Evolutionary conservation across 176 grass and related monocot species (phyloP), one percentile per base, ranked within the genome.

Genomic region (Otatea glauca): DNA sequence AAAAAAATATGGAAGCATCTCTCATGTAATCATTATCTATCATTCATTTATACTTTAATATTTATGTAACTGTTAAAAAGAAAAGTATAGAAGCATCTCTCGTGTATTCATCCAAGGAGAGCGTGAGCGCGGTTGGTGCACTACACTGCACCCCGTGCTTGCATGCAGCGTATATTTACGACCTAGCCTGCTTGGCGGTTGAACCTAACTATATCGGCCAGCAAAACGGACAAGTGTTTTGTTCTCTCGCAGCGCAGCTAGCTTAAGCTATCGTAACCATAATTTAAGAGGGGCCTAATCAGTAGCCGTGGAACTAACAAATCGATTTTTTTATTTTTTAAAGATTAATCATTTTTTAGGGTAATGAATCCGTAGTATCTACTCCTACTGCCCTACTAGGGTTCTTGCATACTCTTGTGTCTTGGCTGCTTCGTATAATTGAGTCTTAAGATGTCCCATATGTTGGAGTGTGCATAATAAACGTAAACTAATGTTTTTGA

Each of bases 351-450:
- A 20, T 12, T 20, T 0, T 9, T 47, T 27, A 55, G 75, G 47
- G 58, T 32, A 29, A 78, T 48, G 41, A 65, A 23, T 43, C 42
- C 42, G 8, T 14, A 49, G 12, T 49, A 14, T 43, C 53, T 76
- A 60, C 35, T 76, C 76, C 58, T 64, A 20, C 41, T 48, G 17
- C n/a, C 62, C 12, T 32, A 56, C 68, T 4, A 9, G 58, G 47
- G 42, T 32, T 49, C 72, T 73, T 13, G 5, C 32, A 68, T 16
- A 69, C 10, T 49, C 2, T 24, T 39, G 1, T 64, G 14, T 56
- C 49, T 42, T 55, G 65, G 7, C 48, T 60, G 50, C 23, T 32
- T 39, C 37, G 18, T 78, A 73, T 58, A 74, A 74, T 79, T 79
- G 66, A 51, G 24, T 29, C 29, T 29, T 56, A 43, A 48, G 20